These are phyloP conservation scores for Albugo laibachii DNA, from an alignment of 352 stramenopile genomes.

Conservation along the genomic window DNA sequence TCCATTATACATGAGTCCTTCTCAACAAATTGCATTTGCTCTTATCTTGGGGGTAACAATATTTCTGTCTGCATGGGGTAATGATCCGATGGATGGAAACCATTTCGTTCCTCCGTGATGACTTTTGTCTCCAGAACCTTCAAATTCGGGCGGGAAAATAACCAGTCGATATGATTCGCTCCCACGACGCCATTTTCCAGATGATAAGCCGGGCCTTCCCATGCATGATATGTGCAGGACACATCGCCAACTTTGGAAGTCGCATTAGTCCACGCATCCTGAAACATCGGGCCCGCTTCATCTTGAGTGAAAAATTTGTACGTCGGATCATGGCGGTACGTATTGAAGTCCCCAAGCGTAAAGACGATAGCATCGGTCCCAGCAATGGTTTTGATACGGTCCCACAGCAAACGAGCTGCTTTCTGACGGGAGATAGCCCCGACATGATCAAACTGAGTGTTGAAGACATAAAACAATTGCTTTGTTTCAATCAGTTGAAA, in stretches of 20 bases:
- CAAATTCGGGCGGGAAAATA: slow-evolving; percentile 69
- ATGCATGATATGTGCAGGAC: slow-evolving; percentile 76
- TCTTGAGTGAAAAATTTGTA: slow-evolving; percentile 69
- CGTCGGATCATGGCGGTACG: slow-evolving; percentile 54
- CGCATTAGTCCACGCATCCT: slow-evolving; percentile 52
- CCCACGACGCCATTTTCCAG: slow-evolving; percentile 38
- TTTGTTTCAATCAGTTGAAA: slow-evolving; percentile 34
- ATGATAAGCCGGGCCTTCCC: slow-evolving; percentile 68
- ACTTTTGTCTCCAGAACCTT: slow-evolving; percentile 54
- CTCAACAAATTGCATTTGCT: no score
- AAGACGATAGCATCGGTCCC: slow-evolving; percentile 30
- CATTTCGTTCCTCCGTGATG: slow-evolving; percentile 62
- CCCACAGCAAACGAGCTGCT: slow-evolving; percentile 34
- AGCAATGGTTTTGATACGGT: slow-evolving; percentile 36
- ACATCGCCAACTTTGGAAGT: slow-evolving; percentile 46
- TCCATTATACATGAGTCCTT: not conserved
- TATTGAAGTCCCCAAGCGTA: slow-evolving; percentile 73
- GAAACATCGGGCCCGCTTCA: slow-evolving; percentile 27
- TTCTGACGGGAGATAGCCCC: slow-evolving; percentile 24
- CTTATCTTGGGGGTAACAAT: slow-evolving; percentile 22
- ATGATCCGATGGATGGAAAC: slow-evolving; percentile 69
- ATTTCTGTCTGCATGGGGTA: slow-evolving; percentile 72
- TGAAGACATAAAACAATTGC: slow-evolving; percentile 58
- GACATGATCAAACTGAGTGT: slow-evolving; percentile 59
- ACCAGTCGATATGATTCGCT: slow-evolving; percentile 79